Base-by-base conservation (phyloP, 805 yeast genomes). In the Hanseniaspora mollemarum region DNA sequence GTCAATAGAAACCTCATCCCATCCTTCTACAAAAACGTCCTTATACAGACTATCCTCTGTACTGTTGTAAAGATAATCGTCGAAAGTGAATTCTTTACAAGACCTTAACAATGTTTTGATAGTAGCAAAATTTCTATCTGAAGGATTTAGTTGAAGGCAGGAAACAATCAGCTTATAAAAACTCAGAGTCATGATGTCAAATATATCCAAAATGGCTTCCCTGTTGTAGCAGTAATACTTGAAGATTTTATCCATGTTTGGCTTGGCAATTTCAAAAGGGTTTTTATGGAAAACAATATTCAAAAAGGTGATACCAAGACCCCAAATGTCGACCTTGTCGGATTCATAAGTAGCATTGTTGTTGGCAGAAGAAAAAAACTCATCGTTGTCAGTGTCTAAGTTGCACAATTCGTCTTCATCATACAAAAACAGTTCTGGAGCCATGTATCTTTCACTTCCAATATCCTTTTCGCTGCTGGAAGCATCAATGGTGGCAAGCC, bases 391-490 rank as follows among this genome's bases (percentile, higher is more conserved):
- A 25, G 36, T 32, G 18, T 35, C 40, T n/a, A 43, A 12, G 4
- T 43, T 32, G 10, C 18, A 15, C 35, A 63, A 54, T 57, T 65
- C 64, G 7, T 61, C 57, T 48, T 87, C 94, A 10, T 44, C 41
- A 19, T 44, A 44, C n/a, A 35, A 36, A 61, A 87, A 81, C 52
- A 87, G 67, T 62, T 87, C 96, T 1, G 96, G 96, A 0, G 96
- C 94, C 96, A 87, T 87, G 65, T 87, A 87, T 55, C 94, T 73
- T 66, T 86, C 95, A 50, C 86, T 78, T 22, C 96, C 96, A 53
- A 86, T 83, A 54, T 85, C 94, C 62, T 87, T 83, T 60, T 86
- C 87, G 32, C 76, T 67, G 58, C 85, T 80, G 42, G 68, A 65
- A 43, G 69, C 68, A 29, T 63, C 60, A 6, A 64, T 64, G 0